Evolutionary conservation across 1,139 yeast species (phyloP).

Genomic region (Pichia cactophila): DNA sequence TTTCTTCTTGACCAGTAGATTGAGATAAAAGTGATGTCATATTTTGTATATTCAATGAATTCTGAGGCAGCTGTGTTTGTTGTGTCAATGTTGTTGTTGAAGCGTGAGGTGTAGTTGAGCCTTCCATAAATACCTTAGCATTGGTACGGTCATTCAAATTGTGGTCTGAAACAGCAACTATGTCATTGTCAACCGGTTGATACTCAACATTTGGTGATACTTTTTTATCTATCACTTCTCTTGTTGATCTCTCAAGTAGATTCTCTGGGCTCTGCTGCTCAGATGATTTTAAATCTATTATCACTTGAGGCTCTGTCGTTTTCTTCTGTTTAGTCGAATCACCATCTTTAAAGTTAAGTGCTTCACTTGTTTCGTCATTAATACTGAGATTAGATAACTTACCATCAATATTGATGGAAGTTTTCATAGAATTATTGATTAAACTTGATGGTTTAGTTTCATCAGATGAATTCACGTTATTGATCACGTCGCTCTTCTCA

Average conservation of each 20-base stretch:
- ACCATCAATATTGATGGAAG: too few relatives aligned
- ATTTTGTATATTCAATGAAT: constrained; percentile 12
- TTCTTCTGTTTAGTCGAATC: neutral
- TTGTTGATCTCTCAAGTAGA: too few relatives aligned
- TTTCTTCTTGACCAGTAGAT: constrained; percentile 41
- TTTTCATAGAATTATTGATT: neutral
- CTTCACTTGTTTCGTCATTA: neutral
- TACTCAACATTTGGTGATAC: too few relatives aligned
- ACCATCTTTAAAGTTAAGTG: too few relatives aligned
- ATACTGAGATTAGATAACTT: neutral
- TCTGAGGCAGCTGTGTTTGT: neutral
- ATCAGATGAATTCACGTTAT: neutral
- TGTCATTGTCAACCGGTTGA: too few relatives aligned
- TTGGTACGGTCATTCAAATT: neutral
- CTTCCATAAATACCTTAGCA: neutral
- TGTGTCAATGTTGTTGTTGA: neutral
- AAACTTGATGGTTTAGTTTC: neutral
- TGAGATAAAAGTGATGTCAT: constrained; percentile 33
- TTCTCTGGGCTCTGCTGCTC: too few relatives aligned
- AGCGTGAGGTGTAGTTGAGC: neutral
- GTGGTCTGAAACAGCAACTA: too few relatives aligned
- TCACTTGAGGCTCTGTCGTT: too few relatives aligned
- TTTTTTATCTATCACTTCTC: too few relatives aligned
- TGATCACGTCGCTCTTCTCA: too few relatives aligned
- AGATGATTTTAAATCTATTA: too few relatives aligned